Evolutionary conservation across 805 yeast species (phyloP).

Genomic region (Hanseniaspora clermontiae): DNA sequence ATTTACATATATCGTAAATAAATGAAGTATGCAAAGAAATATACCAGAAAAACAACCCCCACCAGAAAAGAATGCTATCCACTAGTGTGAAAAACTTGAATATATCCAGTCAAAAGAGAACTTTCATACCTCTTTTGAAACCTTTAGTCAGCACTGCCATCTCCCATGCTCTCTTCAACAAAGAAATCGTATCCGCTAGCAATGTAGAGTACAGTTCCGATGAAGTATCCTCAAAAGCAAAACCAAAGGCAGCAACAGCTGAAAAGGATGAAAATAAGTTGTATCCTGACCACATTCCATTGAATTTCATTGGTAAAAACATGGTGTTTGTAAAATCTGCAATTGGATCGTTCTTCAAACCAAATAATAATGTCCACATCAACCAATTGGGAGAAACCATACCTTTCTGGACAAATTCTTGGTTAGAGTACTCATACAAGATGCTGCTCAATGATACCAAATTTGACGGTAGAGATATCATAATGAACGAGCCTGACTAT

Average conservation of each 20-base stretch:
- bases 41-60: not conserved
- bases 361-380: conserved; percentile 61
- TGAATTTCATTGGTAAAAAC: conserved; percentile 47
- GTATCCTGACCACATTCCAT: conserved; percentile 71
- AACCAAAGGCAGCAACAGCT: conserved; percentile 22
- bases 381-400: conserved; percentile 84
- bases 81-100: not conserved
- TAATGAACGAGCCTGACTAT: conserved; percentile 71
- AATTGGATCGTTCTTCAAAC: conserved; percentile 62
- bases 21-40: too few relatives aligned
- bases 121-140: not conserved
- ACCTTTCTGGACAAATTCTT: conserved; percentile 30
- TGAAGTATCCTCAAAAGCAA: conserved; percentile 20
- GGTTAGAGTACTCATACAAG: conserved; percentile 48
- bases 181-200: conserved; percentile 44
- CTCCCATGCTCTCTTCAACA: conserved; percentile 24
- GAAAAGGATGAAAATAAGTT: conserved; percentile 26
- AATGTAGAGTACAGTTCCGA: conserved; percentile 18
- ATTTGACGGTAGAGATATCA: conserved; percentile 52
- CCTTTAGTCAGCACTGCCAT: conserved; percentile 18
- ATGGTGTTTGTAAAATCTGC: conserved; percentile 62
- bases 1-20: not conserved
- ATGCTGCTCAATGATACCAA: conserved; percentile 63
- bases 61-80: not conserved
- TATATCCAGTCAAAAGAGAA: not conserved